Percentiles rank a stretch among this genome's conserved stretches.
Conservation (phyloP, 805 yeast genomes). For the Yarrowia osloensis region DNA sequence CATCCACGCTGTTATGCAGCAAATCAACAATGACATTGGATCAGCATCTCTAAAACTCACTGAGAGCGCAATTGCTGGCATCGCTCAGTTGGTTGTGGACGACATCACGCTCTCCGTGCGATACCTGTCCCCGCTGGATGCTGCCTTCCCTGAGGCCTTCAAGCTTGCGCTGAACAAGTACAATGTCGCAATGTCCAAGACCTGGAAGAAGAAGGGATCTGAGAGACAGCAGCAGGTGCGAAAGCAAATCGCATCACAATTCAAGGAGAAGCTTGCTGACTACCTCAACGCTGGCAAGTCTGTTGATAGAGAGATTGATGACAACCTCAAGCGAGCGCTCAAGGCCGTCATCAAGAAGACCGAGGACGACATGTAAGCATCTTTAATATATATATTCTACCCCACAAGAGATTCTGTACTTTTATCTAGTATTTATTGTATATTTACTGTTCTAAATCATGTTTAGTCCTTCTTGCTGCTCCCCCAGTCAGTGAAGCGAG, state of each 20-base stretch:
- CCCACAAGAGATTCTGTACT: too few relatives aligned
- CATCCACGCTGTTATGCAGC: constrained; percentile 45
- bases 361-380: constrained; percentile 11
- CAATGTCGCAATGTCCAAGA: constrained; percentile 40
- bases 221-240: constrained; percentile 28
- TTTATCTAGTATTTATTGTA: too few relatives aligned
- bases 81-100: constrained; percentile 42
- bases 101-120: constrained; percentile 73
- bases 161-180: constrained; percentile 73
- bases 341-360: constrained; percentile 32
- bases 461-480: constrained; percentile 28
- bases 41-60: constrained; percentile 32
- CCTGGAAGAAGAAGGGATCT: constrained; percentile 22
- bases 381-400: not conserved
- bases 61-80: constrained; percentile 38
- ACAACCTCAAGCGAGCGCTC: constrained; percentile 34
- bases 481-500: constrained; percentile 17
- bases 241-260: constrained; percentile 35
- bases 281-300: constrained; percentile 31
- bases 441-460: not conserved
- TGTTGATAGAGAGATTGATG: constrained; percentile 31
- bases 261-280: constrained; percentile 37
- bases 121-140: constrained; percentile 47
- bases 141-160: constrained; percentile 57
- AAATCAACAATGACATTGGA: constrained; percentile 4